Percentiles rank a stretch among this genome's conserved stretches.
These are phyloP conservation scores for Metarhizium humberi DNA, from an alignment of 2,329 filamentous ascomycete species.

Conservation along the genomic window DNA sequence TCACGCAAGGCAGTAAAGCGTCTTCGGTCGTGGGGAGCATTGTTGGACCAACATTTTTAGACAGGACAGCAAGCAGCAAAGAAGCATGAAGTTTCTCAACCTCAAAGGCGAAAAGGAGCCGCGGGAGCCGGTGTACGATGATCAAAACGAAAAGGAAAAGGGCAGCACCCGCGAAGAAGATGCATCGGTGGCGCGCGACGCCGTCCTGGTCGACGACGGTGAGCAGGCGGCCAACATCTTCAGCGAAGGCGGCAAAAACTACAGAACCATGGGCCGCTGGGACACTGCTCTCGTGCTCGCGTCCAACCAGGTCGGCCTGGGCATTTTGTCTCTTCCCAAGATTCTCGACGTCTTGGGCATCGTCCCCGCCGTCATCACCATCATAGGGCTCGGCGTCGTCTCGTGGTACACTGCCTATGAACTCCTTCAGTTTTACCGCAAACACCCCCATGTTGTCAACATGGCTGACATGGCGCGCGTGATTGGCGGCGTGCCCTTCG, in stretches of 20 bases:
- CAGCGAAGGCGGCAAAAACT: conserved; percentile 21
- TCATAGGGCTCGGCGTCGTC: conserved; percentile 52
- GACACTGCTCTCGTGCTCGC: conserved; percentile 23
- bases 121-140: not conserved
- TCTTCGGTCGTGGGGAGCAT: no score
- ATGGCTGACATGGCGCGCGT: conserved; percentile 60
- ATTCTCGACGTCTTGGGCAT: conserved; percentile 60
- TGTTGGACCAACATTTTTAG: no score
- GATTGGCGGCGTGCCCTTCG: conserved; percentile 26
- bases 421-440: conserved; percentile 57
- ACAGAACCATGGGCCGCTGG: conserved; percentile 24
- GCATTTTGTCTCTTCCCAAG: conserved; percentile 60
- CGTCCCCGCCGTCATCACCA: conserved; percentile 59
- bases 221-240: conserved; percentile 17
- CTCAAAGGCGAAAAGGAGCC: not conserved
- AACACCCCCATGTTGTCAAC: conserved; percentile 59
- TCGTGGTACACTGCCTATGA: conserved; percentile 49
- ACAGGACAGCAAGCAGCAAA: no score
- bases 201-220: not conserved
- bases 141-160: not conserved
- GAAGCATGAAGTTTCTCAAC: not conserved
- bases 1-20: no score
- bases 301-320: conserved; percentile 26
- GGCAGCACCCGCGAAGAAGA: not conserved
- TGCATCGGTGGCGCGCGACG: not conserved